Percentiles rank a stretch among this genome's conserved stretches.
These are phyloP conservation scores for Aspergillus flavus DNA, from an alignment of 2,329 filamentous ascomycete species.

Conservation along the genomic window DNA sequence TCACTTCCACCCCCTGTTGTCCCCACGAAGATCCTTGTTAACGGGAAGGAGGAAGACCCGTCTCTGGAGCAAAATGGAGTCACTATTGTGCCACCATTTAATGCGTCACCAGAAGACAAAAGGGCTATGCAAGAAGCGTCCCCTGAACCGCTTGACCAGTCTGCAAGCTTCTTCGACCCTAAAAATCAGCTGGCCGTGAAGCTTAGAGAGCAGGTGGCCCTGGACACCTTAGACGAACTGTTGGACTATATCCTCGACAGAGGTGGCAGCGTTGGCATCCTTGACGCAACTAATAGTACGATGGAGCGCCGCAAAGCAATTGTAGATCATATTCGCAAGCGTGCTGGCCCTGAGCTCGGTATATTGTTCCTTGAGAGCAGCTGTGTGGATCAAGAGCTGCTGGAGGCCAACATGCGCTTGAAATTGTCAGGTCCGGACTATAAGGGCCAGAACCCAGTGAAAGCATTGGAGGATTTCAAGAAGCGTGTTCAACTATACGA, in stretches of 20 bases:
- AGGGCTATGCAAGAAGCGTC: slow-evolving; percentile 30
- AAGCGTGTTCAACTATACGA: slow-evolving; percentile 90
- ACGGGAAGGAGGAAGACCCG: slow-evolving; percentile 52
- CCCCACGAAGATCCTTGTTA: slow-evolving; percentile 59
- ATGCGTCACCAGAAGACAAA: slow-evolving; percentile 25
- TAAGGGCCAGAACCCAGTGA: slow-evolving; percentile 83
- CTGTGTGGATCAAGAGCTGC: slow-evolving; percentile 78
- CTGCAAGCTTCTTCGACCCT: slow-evolving; percentile 91
- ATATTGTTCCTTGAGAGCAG: slow-evolving; percentile 95
- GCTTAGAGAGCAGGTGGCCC: slow-evolving; percentile 85
- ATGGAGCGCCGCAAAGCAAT: slow-evolving; percentile 80
- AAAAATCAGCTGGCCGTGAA: slow-evolving; percentile 79
- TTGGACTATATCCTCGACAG: slow-evolving; percentile 82
- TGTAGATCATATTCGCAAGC: slow-evolving; percentile 77
- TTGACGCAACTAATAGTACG: slow-evolving; percentile 97
- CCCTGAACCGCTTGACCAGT: slow-evolving; percentile 73
- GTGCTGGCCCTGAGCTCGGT: slow-evolving; percentile 81
- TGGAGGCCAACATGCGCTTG: slow-evolving; percentile 95
- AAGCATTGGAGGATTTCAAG: slow-evolving; percentile 88
- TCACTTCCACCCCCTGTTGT: slow-evolving; percentile 45
- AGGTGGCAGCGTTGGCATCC: slow-evolving; percentile 87
- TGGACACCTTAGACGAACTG: slow-evolving; percentile 89
- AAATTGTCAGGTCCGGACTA: slow-evolving; percentile 97
- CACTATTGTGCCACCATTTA: slow-evolving; percentile 29
- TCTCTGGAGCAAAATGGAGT: slow-evolving; percentile 22